These are phyloP conservation scores for Gillenia trifoliata DNA, from an alignment of 306 rosid species.

Conservation along the genomic window DNA sequence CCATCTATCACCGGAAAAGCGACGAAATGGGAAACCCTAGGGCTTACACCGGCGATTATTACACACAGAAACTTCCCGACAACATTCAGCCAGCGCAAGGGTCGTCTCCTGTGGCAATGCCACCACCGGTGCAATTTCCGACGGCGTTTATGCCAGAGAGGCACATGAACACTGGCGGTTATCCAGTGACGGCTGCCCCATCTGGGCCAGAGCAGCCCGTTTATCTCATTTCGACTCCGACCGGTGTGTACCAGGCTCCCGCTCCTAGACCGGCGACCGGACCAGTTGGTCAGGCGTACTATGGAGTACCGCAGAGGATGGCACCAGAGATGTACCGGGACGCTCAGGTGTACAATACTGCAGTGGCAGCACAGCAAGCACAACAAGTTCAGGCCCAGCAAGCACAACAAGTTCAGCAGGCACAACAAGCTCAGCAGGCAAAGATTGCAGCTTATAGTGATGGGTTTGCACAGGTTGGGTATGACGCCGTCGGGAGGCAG, in stretches of 20 bases:
- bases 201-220: constrained; percentile 52
- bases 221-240: constrained; percentile 51
- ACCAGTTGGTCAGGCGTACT: constrained; percentile 49
- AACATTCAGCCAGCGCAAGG: constrained; percentile 25
- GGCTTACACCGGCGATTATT: constrained; percentile 33
- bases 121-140: constrained; percentile 31
- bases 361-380: constrained; percentile 27
- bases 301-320: constrained; percentile 45
- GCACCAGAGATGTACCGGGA: constrained; percentile 32
- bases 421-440: constrained; percentile 10
- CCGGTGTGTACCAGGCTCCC: constrained; percentile 55
- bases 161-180: constrained; percentile 41
- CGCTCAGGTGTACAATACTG: constrained; percentile 33
- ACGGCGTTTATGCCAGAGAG: constrained; percentile 41
- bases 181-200: constrained; percentile 25
- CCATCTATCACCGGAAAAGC: constrained; percentile 30
- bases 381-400: background rate
- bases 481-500: constrained; percentile 43
- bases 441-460: constrained; percentile 24
- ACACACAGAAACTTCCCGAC: constrained; percentile 41
- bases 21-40: constrained; percentile 40
- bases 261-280: constrained; percentile 39
- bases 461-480: constrained; percentile 47
- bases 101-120: constrained; percentile 26
- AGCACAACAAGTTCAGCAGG: constrained; percentile 12